Conservation (phyloP, 495 filamentous ascomycete genomes). For the Penicillium maclennaniae region DNA sequence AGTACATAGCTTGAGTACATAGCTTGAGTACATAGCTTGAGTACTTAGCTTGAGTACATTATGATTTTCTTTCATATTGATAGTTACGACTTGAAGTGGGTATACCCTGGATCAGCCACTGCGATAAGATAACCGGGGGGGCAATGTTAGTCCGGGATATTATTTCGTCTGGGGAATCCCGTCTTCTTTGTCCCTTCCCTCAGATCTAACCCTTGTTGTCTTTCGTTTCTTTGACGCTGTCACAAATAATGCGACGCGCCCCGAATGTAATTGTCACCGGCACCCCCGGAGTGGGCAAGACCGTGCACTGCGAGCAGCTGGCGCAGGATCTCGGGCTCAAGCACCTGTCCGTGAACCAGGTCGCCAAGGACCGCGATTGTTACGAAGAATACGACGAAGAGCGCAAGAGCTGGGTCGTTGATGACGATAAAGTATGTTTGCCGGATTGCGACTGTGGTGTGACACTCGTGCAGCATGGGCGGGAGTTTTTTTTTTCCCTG, state of each 20-base stretch:
- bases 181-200: slow-evolving; percentile 1
- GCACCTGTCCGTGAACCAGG: slow-evolving; percentile 83
- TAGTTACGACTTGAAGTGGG: too few relatives aligned
- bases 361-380: slow-evolving; percentile 80
- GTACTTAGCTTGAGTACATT: too few relatives aligned
- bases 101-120: not conserved
- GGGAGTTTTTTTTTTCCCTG: slow-evolving; percentile 10
- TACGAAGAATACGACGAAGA: slow-evolving; percentile 84
- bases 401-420: slow-evolving; percentile 84
- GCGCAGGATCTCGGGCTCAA: slow-evolving; percentile 69
- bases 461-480: not conserved
- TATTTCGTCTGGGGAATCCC: slow-evolving; percentile 12
- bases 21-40: too few relatives aligned
- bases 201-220: not conserved
- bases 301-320: slow-evolving; percentile 76
- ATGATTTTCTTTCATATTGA: too few relatives aligned
- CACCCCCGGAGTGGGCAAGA: slow-evolving; percentile 94
- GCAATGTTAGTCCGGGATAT: slow-evolving; percentile 19
- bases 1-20: too few relatives aligned
- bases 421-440: slow-evolving; percentile 82
- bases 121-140: slow-evolving; percentile 18
- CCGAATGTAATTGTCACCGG: slow-evolving; percentile 96
- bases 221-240: not conserved
- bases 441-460: not conserved
- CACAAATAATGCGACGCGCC: slow-evolving; percentile 46